Evolutionary conservation across 2,329 filamentous ascomycete genomes (phyloP), one percentile per base, ranked within the genome.

Genomic region (Nannizziopsis arthrosporioides): DNA sequence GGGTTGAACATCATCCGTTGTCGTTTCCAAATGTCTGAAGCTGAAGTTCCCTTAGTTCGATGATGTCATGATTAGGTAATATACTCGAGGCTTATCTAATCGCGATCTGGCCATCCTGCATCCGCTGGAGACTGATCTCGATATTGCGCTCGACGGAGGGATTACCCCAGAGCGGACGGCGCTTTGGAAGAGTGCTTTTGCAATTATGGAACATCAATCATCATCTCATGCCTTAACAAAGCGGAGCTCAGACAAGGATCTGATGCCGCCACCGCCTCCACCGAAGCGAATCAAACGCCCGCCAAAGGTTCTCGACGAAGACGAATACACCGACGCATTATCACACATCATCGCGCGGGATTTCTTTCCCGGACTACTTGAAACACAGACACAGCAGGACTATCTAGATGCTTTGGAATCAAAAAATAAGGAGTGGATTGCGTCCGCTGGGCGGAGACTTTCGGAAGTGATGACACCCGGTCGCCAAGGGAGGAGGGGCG

Each of bases 341-440:
- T 94, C 89, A 0, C 83, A 92, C 57, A 96, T 98, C 61, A 94
- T 98, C 54, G 86, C 87, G 8, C 81, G 92, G 55, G 92, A 98
- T 72, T 36, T 94, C 72, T 98, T 96, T 60, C 92, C 92, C 0
- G 92, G 90, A 0, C 74, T 98, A 0, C 71, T 89, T 3, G 88
- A 96, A 63, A 82, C 81, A 11, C 81, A 94, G 58, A 83, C 82
- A 0, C 88, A 95, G 63, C 82, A 88, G 62, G 92, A 98, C 59
- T 96, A 95, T 57, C 73, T 98, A 27, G 83, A 93, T 59, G 92
- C 92, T 0, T 69, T 96, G 7, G 88, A 94, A 7, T 94, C 89
- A 12, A 83, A 83, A 50, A 82, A 98, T 65, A 71, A 76, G 44
- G 76, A 78, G 56, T 96, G 92, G 90, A 95, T 96, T 54, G 76